These are phyloP conservation scores for Linanthus parryae DNA, from an alignment of 148 eudicot genomes.

Conservation along the genomic window DNA sequence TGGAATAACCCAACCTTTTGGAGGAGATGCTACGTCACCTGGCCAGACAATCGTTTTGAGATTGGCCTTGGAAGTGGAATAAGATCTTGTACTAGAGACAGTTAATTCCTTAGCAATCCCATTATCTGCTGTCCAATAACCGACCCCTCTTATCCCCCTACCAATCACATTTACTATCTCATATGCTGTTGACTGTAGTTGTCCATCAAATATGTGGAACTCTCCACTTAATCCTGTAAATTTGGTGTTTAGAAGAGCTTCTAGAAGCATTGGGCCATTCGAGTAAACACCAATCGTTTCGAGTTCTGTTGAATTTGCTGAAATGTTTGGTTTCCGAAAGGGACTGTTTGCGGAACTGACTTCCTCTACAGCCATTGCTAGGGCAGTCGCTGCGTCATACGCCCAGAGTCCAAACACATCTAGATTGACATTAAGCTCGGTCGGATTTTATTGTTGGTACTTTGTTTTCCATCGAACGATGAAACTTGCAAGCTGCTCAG, in stretches of 20 bases:
- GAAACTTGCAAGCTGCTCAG: constrained; percentile 12
- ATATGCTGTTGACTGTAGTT: constrained; percentile 15
- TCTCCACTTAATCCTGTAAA: constrained; percentile 27
- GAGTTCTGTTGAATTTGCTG: constrained; percentile 9
- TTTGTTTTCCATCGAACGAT: constrained; percentile 7
- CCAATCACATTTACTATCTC: constrained; percentile 21
- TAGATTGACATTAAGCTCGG: background rate
- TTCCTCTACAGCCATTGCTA: constrained; percentile 20
- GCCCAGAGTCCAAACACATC: constrained; percentile 23
- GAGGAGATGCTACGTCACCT: constrained; percentile 27
- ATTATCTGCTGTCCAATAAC: constrained; percentile 21
- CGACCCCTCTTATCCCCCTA: constrained; percentile 12
- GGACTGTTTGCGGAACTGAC: background rate
- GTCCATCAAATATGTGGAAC: constrained; percentile 14
- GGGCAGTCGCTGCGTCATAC: constrained; percentile 25
- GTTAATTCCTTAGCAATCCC: constrained; percentile 4
- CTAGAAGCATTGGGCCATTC: constrained; percentile 17
- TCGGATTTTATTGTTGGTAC: constrained; percentile 3
- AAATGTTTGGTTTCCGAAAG: background rate
- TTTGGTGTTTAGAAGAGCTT: constrained; percentile 12
- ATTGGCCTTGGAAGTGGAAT: constrained; percentile 17
- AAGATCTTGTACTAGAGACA: constrained; percentile 5
- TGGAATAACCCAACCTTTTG: constrained; percentile 61
- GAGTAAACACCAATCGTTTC: constrained; percentile 16
- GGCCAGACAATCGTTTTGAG: constrained; percentile 56